Evolutionary conservation across 2,329 filamentous ascomycete species (phyloP), one percentile per base, ranked within the genome.

Genomic region (Cordyceps cicadae): DNA sequence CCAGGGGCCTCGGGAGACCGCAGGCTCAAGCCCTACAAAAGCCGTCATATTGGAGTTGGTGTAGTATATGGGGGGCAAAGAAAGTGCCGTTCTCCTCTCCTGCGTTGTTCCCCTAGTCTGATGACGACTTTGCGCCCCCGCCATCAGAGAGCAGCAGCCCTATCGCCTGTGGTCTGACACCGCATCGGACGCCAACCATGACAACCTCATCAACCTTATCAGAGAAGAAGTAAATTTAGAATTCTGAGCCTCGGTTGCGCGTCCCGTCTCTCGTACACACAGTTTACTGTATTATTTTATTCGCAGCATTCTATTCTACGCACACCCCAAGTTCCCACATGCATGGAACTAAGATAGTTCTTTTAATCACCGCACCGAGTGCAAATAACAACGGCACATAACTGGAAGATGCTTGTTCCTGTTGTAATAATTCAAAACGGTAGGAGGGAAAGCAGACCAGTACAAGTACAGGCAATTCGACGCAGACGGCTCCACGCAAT

Each of bases 401-500:
- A 29, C 29, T 29, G 29, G 34, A 3, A 37, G 34, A 37, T 37
- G 12, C 11, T 37, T 37, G 34, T 37, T 37, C 34, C 34, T 11
- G 5, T 37, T 37, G 5, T 3, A 54, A 21, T 8, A 43, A 8
- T n/a, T 12, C 4, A 49, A 49, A 29, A 49, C 21, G 24, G 21
- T 29, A 49, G 9, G 7, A 49, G 8, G 5, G 11, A 26, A n/a
- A 26, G 21, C 24, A 49, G 11, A 49, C 46, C 4, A 26, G 12
- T 19, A 9, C 14, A 15, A 43, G 39, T 43, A 43, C 12, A 14
- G 2, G 15, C 37, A 34, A 45, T 19, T 17, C 39, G 32, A 12
- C 21, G 9, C n/a, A 21, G 48, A 34, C 39, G 56, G 48, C 37
- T 59, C 49, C 56, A 59, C 56, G 56, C 56, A 52, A 45, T 59